A percentile compares a stretch with the other conserved stretches of the same genome.
Evolutionary conservation across 495 filamentous ascomycete genomes (phyloP).

Genomic region (Talaromyces wortmannii): DNA sequence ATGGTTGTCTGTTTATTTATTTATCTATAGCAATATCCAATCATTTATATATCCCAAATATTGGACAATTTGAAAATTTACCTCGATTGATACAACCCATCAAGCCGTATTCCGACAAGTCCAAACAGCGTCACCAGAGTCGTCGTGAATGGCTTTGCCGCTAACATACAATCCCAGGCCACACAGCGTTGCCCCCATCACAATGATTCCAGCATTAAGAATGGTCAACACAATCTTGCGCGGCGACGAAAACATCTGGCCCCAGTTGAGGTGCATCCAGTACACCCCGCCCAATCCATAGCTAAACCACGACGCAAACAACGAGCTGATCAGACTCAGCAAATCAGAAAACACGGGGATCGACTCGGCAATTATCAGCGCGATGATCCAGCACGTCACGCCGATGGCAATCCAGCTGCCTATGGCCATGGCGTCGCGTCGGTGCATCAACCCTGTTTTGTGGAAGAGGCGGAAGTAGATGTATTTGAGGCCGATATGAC

Average conservation of each 20-base stretch:
- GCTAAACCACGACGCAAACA: slow-evolving; percentile 36
- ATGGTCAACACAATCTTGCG: slow-evolving; percentile 24
- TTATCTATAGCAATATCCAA: too few relatives aligned
- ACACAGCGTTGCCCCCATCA: slow-evolving; percentile 17
- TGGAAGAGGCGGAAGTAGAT: slow-evolving; percentile 56
- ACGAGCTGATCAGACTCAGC: slow-evolving; percentile 41
- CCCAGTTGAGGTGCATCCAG: slow-evolving; percentile 34
- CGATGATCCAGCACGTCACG: slow-evolving; percentile 48
- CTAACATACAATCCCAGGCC: slow-evolving; percentile 32
- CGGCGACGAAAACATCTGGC: slow-evolving; percentile 21
- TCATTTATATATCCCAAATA: too few relatives aligned
- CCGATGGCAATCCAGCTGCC: slow-evolving; percentile 54
- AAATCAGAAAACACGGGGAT: slow-evolving; percentile 69
- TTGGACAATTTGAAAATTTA: too few relatives aligned
- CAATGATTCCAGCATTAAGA: slow-evolving; percentile 18
- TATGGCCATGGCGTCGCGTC: slow-evolving; percentile 37
- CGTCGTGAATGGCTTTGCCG: slow-evolving; percentile 33
- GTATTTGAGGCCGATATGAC: slow-evolving; percentile 54
- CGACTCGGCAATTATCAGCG: slow-evolving; percentile 65
- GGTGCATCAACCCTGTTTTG: slow-evolving; percentile 47
- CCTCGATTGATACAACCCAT: too few relatives aligned
- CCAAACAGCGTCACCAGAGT: slow-evolving; percentile 21
- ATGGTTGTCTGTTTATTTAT: background rate
- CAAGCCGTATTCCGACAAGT: slow-evolving; percentile 11
- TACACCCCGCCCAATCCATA: slow-evolving; percentile 35